Evolutionary conservation across 1,284 basidiomycete genomes (phyloP), one percentile per base, ranked within the genome.

Genomic region (Agroathelia rolfsii): DNA sequence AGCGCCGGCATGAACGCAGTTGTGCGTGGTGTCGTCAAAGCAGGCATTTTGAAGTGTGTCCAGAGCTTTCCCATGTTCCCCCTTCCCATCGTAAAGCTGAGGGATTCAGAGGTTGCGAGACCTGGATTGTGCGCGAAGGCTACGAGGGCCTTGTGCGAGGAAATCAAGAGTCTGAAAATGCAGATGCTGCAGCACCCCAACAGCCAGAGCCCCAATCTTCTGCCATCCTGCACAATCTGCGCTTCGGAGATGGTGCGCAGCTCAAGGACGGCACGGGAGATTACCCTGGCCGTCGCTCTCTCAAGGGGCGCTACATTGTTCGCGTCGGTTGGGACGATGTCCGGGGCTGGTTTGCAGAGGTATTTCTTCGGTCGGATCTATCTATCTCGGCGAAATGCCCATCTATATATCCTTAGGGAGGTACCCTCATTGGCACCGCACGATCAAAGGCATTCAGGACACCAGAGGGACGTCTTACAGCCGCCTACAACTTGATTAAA

Each of bases 321-420:
- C 71, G 89, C 39, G 93, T 96, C 3, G 95, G 94, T 4, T 98
- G 94, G 86, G 95, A 98, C 52, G 95, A 98, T 59, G 94, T 97
- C 15, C 69, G 89, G 20, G 88, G 89, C 4, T 98, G 93, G 89
- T 82, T 94, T 50, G 76, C 82, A 26, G 76, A 93, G 68, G 85
- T 80, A 41, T 41, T 69, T 55, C 21, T 28, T 38, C 32, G 7
- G 28, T 16, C 17, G 22, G 12, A 12, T 28, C 9, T 24, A 18
- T 8, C 24, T 22, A 22, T 34, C 17, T 34, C 17, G 13, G 16
- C 22, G 16, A 6, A 14, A 21, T 22, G 15, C 28, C 6, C 18
- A 21, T 10, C 20, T 19, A n/a, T 21, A 17, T 18, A 14, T 29
- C 7, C 32, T 1, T 44, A 89, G 77, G 95, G 95, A 37, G 95